Evolutionary conservation across 192 early-diverging fungal genomes (phyloP), one percentile per base, ranked within the genome.

Genomic region (Funneliformis mosseae): DNA sequence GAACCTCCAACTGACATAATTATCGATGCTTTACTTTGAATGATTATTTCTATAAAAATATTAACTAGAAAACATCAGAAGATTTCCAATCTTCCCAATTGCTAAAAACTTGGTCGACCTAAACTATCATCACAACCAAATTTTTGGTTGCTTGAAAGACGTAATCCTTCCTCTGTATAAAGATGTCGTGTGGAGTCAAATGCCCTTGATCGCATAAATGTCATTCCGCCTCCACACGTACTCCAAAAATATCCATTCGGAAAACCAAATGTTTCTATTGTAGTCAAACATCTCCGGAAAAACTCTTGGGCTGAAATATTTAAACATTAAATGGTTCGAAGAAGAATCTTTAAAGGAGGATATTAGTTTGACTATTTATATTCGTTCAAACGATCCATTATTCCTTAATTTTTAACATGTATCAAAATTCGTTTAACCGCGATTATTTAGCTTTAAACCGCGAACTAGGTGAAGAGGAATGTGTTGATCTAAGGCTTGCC

Each of bases 161-260:
- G n/a, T n/a, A n/a, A 46, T 72, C 7, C 28, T n/a, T 61, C 23
- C 74, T 59, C 11, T 25, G 62, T 76, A 76, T 61, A 62, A 62
- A 62, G 74, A 41, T 11, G 38, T 76, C 10, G 74, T 59, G 11
- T 76, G 74, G 74, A 76, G 55, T n/a, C 33, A 25, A 76, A 42
- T 4, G 16, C 12, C 38, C 0, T 39, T 76, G 21, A 39, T 76
- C 9, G 55, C 50, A 1, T 59, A 76, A 62, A 76, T 76, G 33
- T 43, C 18, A 59, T 76, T 42, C 74, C 74, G n/a, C 50, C 50
- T 11, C 18, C 1, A 61, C 5, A 1, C 8, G 23, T 61, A 45
- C 21, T 42, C 11, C 3, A 60, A 62, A 38, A 16, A 43, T 9
- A 76, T 61, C 74, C n/a, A n/a, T n/a, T n/a, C 27, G 74, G 74